A percentile compares a stretch with the other conserved stretches of the same genome.
These are phyloP conservation scores for Leptographium lundbergii DNA, from an alignment of 2,329 filamentous ascomycete species.

Conservation along the genomic window DNA sequence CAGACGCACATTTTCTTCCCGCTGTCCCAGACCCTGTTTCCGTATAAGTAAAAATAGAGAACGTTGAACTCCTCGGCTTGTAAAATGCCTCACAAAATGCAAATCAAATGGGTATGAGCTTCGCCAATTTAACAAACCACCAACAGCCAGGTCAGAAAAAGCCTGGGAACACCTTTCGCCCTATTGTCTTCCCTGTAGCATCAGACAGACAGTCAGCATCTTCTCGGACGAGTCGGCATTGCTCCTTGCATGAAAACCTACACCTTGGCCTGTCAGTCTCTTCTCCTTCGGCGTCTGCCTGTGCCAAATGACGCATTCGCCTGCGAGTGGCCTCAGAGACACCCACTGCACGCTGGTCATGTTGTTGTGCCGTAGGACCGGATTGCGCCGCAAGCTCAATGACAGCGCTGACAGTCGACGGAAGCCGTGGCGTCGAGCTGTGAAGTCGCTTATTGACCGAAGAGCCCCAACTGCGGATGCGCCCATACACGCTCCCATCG, in stretches of 20 bases:
- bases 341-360: not conserved
- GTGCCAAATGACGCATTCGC: slow-evolving; percentile 20
- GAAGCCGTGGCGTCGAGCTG: not conserved
- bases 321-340: slow-evolving; percentile 10
- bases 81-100: slow-evolving; percentile 2
- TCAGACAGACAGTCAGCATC: not conserved
- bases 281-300: slow-evolving; percentile 9
- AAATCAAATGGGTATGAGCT: slow-evolving; percentile 9
- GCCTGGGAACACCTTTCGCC: slow-evolving; percentile 8
- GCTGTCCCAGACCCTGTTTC: not conserved
- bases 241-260: not conserved
- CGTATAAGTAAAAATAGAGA: not conserved
- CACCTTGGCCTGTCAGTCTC: slow-evolving; percentile 13
- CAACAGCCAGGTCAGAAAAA: not conserved
- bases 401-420: slow-evolving; percentile 2
- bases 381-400: slow-evolving; percentile 10
- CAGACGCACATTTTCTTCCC: not conserved
- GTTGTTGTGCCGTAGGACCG: not conserved
- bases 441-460: slow-evolving; percentile 13
- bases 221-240: not conserved
- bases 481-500: slow-evolving; percentile 11
- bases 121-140: not conserved
- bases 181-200: slow-evolving; percentile 11
- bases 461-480: slow-evolving; percentile 11
- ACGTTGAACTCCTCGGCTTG: not conserved